Evolutionary conservation across 192 early-diverging fungal genomes (phyloP).

Genomic region (Cetraspora pellucida): DNA sequence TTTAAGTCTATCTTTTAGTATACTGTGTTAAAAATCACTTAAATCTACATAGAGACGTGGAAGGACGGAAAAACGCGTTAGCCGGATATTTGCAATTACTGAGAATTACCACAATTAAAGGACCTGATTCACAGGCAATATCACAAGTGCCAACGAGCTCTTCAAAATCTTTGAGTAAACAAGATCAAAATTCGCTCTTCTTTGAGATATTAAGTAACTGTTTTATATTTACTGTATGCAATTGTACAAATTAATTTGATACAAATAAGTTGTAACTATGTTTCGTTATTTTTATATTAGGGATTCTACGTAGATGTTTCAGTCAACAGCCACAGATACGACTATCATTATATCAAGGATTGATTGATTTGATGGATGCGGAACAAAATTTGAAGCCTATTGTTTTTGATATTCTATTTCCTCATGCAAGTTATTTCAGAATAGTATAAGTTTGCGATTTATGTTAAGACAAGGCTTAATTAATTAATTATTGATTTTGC

Average conservation of each 20-base stretch:
- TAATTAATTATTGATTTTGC: neutral
- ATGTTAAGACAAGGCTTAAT: neutral
- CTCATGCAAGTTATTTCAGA: slow-evolving; percentile 44
- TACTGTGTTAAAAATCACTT: slow-evolving; percentile 22
- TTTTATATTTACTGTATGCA: neutral
- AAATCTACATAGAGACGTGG: slow-evolving; percentile 45
- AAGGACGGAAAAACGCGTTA: slow-evolving; percentile 65
- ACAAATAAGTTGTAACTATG: too few relatives aligned
- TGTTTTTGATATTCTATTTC: slow-evolving; percentile 55
- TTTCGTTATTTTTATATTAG: slow-evolving; percentile 44
- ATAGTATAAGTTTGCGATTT: neutral
- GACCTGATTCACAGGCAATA: slow-evolving; percentile 26
- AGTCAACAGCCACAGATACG: slow-evolving; percentile 70
- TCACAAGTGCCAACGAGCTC: slow-evolving; percentile 17
- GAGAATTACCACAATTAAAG: slow-evolving; percentile 34
- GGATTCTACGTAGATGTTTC: slow-evolving; percentile 67
- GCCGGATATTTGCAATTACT: slow-evolving; percentile 62
- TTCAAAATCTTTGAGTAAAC: neutral
- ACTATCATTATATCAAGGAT: slow-evolving; percentile 54
- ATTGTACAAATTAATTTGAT: neutral
- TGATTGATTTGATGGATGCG: slow-evolving; percentile 50
- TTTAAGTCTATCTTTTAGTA: neutral
- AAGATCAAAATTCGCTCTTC: slow-evolving; percentile 31
- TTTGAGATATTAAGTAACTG: slow-evolving; percentile 36
- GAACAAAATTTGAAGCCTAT: slow-evolving; percentile 40